A percentile compares a stretch with the other conserved stretches of the same genome.
These are phyloP conservation scores for Dictyostelium discoideum DNA, from an alignment of 78 protist genomes.

Conservation along the genomic window DNA sequence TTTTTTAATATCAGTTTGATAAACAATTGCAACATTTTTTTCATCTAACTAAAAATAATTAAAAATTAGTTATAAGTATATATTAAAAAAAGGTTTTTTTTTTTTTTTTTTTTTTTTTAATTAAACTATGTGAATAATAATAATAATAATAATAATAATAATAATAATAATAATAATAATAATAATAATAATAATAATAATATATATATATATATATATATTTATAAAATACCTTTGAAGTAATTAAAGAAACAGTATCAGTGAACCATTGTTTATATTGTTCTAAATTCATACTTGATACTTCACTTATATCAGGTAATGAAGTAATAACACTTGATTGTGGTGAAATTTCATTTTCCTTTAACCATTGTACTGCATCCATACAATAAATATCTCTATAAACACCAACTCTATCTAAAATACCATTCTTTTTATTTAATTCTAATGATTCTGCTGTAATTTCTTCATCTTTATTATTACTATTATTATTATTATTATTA, in stretches of 20 bases:
- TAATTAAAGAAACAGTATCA: slow-evolving; percentile 10
- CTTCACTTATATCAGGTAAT: slow-evolving; percentile 59
- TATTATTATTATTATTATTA: background rate
- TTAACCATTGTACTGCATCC: slow-evolving; percentile 53
- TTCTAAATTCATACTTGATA: slow-evolving; percentile 14
- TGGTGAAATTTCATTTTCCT: slow-evolving; percentile 13
- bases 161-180: background rate
- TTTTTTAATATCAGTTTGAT: slow-evolving; percentile 73
- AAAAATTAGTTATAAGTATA: background rate
- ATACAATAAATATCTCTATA: slow-evolving; percentile 30
- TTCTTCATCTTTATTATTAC: background rate
- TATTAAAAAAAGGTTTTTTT: no score
- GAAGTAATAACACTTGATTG: slow-evolving; percentile 37
- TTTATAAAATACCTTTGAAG: slow-evolving; percentile 17
- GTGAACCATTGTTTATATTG: slow-evolving; percentile 61
- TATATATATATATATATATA: no score
- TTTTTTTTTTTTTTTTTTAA: no score
- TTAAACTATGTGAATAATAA: no score
- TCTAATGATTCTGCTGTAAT: slow-evolving; percentile 1
- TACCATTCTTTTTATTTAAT: background rate
- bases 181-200: no score
- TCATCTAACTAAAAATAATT: slow-evolving; percentile 18
- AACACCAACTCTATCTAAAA: background rate
- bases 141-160: background rate
- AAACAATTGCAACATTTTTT: slow-evolving; percentile 68